Percentiles rank a stretch among this genome's conserved stretches.
These are phyloP conservation scores for Populus tomentosa DNA, from an alignment of 441 rosid genomes.

Conservation along the genomic window DNA sequence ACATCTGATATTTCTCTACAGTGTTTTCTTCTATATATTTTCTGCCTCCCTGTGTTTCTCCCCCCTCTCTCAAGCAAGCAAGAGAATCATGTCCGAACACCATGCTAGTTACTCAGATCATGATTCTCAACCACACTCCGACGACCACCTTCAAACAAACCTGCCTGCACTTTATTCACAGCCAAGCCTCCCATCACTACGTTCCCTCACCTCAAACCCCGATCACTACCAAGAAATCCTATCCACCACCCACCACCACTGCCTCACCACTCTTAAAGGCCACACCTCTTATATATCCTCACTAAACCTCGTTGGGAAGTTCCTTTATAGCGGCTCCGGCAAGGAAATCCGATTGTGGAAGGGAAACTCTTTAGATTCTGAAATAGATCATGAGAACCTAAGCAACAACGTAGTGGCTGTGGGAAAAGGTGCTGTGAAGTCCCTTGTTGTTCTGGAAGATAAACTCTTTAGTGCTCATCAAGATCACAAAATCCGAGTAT, in stretches of 20 bases:
- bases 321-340: slow-evolving; percentile 48
- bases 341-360: slow-evolving; percentile 51
- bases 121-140: slow-evolving; percentile 15
- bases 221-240: neutral
- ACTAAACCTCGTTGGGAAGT: slow-evolving; percentile 37
- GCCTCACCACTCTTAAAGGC: slow-evolving; percentile 44
- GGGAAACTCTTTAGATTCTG: slow-evolving; percentile 9
- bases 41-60: neutral
- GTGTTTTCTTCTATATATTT: neutral
- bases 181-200: slow-evolving; percentile 47
- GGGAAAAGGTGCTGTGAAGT: slow-evolving; percentile 50
- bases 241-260: slow-evolving; percentile 19
- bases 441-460: slow-evolving; percentile 39
- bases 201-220: slow-evolving; percentile 31
- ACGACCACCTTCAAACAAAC: slow-evolving; percentile 28
- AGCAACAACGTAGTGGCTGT: slow-evolving; percentile 17
- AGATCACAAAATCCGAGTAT: slow-evolving; percentile 68
- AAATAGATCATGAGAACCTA: neutral
- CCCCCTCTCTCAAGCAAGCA: neutral
- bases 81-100: neutral
- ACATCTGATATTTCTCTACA: neutral
- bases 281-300: slow-evolving; percentile 51
- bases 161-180: slow-evolving; percentile 42
- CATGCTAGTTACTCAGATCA: neutral
- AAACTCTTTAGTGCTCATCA: slow-evolving; percentile 67